phyloP scores from a whole-genome alignment of 2,329 filamentous ascomycete genomes.

The Cladorrhinum sp. region DNA sequence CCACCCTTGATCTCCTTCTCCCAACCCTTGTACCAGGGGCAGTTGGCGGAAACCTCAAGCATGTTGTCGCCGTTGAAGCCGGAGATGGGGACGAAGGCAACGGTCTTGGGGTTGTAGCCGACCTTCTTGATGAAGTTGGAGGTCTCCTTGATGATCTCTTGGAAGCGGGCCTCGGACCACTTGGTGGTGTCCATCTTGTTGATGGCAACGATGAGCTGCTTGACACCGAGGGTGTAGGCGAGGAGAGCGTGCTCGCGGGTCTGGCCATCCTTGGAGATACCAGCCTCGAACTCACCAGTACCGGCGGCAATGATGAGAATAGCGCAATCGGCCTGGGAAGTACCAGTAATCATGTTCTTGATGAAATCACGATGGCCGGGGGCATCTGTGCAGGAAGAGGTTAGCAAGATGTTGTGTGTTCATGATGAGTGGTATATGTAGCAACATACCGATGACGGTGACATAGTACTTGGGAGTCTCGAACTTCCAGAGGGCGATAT shows the following conservation, averaged over 20 bases:
- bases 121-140: conserved; percentile 99
- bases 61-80: conserved; percentile 99
- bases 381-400: conserved; percentile 59
- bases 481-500: conserved; percentile 99
- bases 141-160: conserved; percentile 99
- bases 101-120: conserved; percentile 99
- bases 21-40: conserved; percentile 99
- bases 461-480: conserved; percentile 97
- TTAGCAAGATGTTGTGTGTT: conserved; percentile 22
- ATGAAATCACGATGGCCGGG: conserved; percentile 99
- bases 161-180: conserved; percentile 94
- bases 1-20: conserved; percentile 93
- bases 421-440: conserved; percentile 5
- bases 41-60: conserved; percentile 84
- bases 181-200: conserved; percentile 99
- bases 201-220: conserved; percentile 99
- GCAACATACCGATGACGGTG: conserved; percentile 83
- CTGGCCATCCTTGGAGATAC: conserved; percentile 99
- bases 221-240: conserved; percentile 99
- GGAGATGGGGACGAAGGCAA: conserved; percentile 99
- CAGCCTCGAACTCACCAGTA: conserved; percentile 99
- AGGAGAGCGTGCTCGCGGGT: conserved; percentile 99
- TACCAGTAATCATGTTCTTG: conserved; percentile 99
- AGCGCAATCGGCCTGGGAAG: conserved; percentile 99
- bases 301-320: conserved; percentile 99